These are phyloP conservation scores for Aspergillus conjunctus DNA, from an alignment of 495 filamentous ascomycete species.

Conservation along the genomic window DNA sequence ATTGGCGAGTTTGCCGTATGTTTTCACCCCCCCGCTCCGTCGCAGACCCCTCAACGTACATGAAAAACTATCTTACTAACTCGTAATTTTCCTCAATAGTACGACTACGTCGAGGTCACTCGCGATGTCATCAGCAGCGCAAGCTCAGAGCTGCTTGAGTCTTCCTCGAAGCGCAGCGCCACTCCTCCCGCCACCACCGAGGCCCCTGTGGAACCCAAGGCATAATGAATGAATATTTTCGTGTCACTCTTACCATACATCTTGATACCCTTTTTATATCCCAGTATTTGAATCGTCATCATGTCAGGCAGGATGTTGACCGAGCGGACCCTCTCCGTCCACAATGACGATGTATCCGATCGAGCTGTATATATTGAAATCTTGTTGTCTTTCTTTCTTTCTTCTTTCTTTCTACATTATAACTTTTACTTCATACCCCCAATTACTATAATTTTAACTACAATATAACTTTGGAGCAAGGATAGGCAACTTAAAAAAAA, in stretches of 20 bases:
- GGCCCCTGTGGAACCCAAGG: constrained; percentile 35
- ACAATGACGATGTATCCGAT: constrained; percentile 8
- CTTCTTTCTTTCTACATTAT: neutral
- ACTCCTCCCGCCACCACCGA: constrained; percentile 30
- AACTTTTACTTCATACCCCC: neutral
- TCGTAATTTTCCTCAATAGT: constrained; percentile 41
- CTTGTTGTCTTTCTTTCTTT: neutral
- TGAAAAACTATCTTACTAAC: constrained; percentile 12
- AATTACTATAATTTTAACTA: neutral
- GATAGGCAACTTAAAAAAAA: no score
- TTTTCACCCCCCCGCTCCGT: constrained; percentile 11
- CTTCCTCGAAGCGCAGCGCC: constrained; percentile 38
- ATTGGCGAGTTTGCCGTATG: constrained; percentile 92
- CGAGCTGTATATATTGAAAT: neutral
- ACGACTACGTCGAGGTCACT: constrained; percentile 93
- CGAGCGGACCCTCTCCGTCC: neutral
- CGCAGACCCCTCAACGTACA: neutral
- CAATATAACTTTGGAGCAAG: neutral
- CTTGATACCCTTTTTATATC: constrained; percentile 4
- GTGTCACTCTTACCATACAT: neutral
- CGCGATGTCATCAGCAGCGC: constrained; percentile 76
- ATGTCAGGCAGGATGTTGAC: neutral
- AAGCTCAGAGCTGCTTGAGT: constrained; percentile 36
- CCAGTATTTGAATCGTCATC: neutral
- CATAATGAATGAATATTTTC: constrained; percentile 19